Evolutionary conservation across 192 early-diverging fungal genomes (phyloP).

Genomic region (Entomortierella parvispora): DNA sequence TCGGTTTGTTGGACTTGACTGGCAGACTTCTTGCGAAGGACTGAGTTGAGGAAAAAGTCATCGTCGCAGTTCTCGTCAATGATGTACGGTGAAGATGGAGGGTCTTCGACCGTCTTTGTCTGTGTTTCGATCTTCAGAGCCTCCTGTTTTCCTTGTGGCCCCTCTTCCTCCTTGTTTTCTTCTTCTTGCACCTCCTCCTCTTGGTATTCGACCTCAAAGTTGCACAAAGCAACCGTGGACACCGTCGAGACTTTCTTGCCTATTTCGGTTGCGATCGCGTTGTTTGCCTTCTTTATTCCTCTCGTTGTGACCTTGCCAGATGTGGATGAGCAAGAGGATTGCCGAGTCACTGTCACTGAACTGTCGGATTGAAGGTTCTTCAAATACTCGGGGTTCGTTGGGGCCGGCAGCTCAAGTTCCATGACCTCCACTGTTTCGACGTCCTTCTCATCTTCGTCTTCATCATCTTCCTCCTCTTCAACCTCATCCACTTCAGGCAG

Average conservation of each 20-base stretch:
- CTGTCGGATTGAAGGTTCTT: too few relatives aligned
- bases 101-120: not conserved
- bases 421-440: too few relatives aligned
- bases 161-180: slow-evolving; percentile 1
- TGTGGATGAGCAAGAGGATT: slow-evolving; percentile 18
- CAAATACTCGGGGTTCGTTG: too few relatives aligned
- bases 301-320: slow-evolving; percentile 15
- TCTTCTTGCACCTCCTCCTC: slow-evolving; percentile 3
- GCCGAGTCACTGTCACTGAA: slow-evolving; percentile 3
- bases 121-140: not conserved
- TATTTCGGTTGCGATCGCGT: not conserved
- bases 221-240: too few relatives aligned
- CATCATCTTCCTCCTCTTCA: not conserved
- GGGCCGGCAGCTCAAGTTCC: too few relatives aligned
- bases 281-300: not conserved
- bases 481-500: not conserved
- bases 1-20: too few relatives aligned
- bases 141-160: not conserved
- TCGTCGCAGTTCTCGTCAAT: slow-evolving; percentile 46
- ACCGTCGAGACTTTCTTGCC: too few relatives aligned
- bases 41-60: slow-evolving; percentile 46
- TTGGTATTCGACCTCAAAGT: slow-evolving; percentile 13
- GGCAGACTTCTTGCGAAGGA: slow-evolving; percentile 27
- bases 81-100: slow-evolving; percentile 32
- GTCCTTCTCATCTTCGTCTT: too few relatives aligned